A percentile compares a stretch with the other conserved stretches of the same genome.
phyloP scores from a whole-genome alignment of 495 filamentous ascomycete genomes.

The Patellaria atrata region DNA sequence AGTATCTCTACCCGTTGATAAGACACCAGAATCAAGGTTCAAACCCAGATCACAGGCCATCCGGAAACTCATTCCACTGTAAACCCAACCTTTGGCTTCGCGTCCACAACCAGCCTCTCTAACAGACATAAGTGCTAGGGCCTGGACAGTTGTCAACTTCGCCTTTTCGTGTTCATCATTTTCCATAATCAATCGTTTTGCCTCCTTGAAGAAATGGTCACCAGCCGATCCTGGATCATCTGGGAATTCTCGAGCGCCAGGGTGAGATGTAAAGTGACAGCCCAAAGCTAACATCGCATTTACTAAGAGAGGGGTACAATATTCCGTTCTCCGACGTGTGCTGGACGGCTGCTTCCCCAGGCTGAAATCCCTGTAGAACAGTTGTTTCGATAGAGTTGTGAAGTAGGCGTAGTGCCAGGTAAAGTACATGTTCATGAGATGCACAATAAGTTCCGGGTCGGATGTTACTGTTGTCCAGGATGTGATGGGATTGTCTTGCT shows the following conservation, averaged over 20 bases:
- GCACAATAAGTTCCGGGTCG: slow-evolving; percentile 62
- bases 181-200: slow-evolving; percentile 75
- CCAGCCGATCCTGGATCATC: slow-evolving; percentile 74
- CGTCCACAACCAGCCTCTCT: slow-evolving; percentile 90
- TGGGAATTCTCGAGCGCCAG: slow-evolving; percentile 51
- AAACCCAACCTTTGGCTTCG: slow-evolving; percentile 94
- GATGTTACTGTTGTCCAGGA: slow-evolving; percentile 82
- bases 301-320: slow-evolving; percentile 81
- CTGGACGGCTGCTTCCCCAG: slow-evolving; percentile 41
- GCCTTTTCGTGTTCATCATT: slow-evolving; percentile 91
- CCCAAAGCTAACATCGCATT: slow-evolving; percentile 94
- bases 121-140: slow-evolving; percentile 89
- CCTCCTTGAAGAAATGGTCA: slow-evolving; percentile 93
- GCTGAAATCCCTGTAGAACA: slow-evolving; percentile 80
- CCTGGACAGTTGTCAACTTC: slow-evolving; percentile 85
- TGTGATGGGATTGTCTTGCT: slow-evolving; percentile 49
- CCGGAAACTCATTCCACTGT: slow-evolving; percentile 96
- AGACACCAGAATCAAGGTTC: slow-evolving; percentile 64
- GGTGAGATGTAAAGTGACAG: slow-evolving; percentile 80
- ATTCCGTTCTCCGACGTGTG: slow-evolving; percentile 37
- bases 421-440: slow-evolving; percentile 95
- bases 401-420: slow-evolving; percentile 98
- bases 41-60: slow-evolving; percentile 93
- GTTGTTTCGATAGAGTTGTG: slow-evolving; percentile 72
- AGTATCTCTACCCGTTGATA: slow-evolving; percentile 36